phyloP scores from a whole-genome alignment of 345 rosid genomes.

The Hevea brasiliensis region DNA sequence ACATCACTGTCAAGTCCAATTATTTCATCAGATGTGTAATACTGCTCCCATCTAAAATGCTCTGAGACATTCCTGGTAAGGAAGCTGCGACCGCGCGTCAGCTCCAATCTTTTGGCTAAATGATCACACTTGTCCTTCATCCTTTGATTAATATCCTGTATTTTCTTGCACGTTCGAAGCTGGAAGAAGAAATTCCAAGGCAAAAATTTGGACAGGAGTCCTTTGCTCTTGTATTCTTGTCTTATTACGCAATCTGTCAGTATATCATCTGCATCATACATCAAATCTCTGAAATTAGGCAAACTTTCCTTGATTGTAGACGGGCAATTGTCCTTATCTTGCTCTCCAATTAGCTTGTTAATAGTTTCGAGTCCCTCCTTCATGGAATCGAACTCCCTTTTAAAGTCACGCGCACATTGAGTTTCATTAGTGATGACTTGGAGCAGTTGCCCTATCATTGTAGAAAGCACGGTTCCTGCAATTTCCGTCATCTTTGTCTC shows the following conservation, averaged over 20 bases:
- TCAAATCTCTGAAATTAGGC: slow-evolving; percentile 11
- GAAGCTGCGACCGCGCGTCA: background rate
- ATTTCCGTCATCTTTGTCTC: too few species aligned
- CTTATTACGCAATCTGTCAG: slow-evolving; percentile 30
- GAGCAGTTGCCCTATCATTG: too few species aligned
- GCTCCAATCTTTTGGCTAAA: background rate
- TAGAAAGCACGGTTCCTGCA: too few species aligned
- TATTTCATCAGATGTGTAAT: background rate
- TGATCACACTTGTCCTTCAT: slow-evolving; percentile 9
- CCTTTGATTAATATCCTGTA: slow-evolving; percentile 24
- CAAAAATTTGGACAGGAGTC: background rate
- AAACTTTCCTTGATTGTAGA: background rate
- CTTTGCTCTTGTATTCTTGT: slow-evolving; percentile 15
- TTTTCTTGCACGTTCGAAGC: slow-evolving; percentile 16
- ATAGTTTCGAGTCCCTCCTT: too few species aligned
- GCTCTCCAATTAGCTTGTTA: too few species aligned
- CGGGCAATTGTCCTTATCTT: too few species aligned
- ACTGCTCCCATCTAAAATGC: background rate
- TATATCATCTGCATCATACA: slow-evolving; percentile 35
- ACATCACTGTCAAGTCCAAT: slow-evolving; percentile 28
- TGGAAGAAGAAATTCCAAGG: slow-evolving; percentile 6
- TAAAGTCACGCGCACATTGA: too few species aligned
- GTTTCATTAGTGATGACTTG: too few species aligned
- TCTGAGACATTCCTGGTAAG: background rate
- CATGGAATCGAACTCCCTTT: too few species aligned